Conservation (phyloP, 2,329 filamentous ascomycete species). For the Fusarium hainanense region DNA sequence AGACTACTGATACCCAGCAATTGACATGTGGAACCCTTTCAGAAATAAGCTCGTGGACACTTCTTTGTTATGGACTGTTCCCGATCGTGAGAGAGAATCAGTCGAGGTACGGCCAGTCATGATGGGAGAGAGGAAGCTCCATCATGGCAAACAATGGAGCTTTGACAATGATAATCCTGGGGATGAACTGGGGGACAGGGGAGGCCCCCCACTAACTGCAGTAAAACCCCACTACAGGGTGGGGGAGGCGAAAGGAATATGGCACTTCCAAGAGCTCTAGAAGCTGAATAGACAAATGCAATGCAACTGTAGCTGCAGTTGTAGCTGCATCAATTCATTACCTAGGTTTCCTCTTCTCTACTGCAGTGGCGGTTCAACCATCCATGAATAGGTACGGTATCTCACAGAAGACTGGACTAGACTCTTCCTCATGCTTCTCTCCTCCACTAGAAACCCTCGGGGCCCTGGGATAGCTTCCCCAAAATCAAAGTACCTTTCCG, state of each 20-base stretch:
- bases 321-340: neutral
- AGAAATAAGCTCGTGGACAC: constrained; percentile 33
- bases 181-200: constrained; percentile 15
- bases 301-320: neutral
- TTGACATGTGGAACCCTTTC: constrained; percentile 10
- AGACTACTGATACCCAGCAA: neutral
- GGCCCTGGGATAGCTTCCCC: neutral
- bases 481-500: neutral
- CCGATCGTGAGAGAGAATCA: neutral
- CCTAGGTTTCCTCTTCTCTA: neutral
- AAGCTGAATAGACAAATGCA: constrained; percentile 5
- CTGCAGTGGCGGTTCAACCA: neutral
- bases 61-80: constrained; percentile 23
- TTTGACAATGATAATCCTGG: constrained; percentile 24
- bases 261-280: constrained; percentile 7
- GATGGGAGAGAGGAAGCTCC: constrained; percentile 32
- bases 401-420: neutral
- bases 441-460: neutral
- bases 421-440: constrained; percentile 1
- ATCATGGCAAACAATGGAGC: constrained; percentile 34
- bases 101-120: constrained; percentile 21
- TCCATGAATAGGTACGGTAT: neutral
- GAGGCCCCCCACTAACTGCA: constrained; percentile 26
- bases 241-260: constrained; percentile 30
- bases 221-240: constrained; percentile 33